Evolutionary conservation across 345 rosid genomes (phyloP).

Genomic region (Lepidium aucheri): DNA sequence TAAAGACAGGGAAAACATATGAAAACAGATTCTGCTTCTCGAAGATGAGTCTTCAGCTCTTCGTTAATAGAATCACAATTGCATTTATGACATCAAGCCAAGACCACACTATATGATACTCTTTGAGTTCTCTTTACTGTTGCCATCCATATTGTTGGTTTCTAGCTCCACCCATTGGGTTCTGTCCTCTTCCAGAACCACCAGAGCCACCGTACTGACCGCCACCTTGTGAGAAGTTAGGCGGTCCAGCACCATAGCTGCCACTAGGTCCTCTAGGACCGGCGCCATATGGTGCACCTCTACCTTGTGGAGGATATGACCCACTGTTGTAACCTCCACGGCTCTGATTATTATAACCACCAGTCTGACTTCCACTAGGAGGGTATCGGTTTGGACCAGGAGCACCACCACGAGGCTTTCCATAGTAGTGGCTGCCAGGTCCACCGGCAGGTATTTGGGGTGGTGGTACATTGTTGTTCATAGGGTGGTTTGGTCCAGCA

Average conservation of each 20-base stretch:
- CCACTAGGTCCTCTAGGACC: constrained; percentile 65
- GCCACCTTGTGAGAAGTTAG: constrained; percentile 65
- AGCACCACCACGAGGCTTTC: constrained; percentile 62
- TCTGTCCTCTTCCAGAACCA: constrained; percentile 65
- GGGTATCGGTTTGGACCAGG: constrained; percentile 62
- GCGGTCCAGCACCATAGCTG: constrained; percentile 65
- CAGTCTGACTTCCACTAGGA: constrained; percentile 49
- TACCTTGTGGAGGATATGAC: constrained; percentile 76
- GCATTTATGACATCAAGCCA: not conserved
- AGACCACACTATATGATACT: not conserved
- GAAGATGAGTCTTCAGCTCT: not conserved
- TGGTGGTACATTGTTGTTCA: constrained; percentile 51
- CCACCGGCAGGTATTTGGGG: constrained; percentile 59
- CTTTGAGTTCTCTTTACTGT: constrained; percentile 30
- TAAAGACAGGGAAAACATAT: constrained; percentile 38
- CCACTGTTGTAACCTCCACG: constrained; percentile 68
- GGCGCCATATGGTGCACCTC: constrained; percentile 61
- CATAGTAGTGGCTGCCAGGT: constrained; percentile 56
- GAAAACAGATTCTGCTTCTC: not conserved
- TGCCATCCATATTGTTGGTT: constrained; percentile 89
- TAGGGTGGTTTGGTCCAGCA: constrained; percentile 31
- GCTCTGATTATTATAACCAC: constrained; percentile 41
- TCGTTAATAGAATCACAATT: constrained; percentile 1
- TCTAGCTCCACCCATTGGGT: constrained; percentile 78
- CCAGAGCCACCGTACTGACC: constrained; percentile 66